These are phyloP conservation scores for Russula sp. DNA, from an alignment of 768 basidiomycete species.

Conservation along the genomic window DNA sequence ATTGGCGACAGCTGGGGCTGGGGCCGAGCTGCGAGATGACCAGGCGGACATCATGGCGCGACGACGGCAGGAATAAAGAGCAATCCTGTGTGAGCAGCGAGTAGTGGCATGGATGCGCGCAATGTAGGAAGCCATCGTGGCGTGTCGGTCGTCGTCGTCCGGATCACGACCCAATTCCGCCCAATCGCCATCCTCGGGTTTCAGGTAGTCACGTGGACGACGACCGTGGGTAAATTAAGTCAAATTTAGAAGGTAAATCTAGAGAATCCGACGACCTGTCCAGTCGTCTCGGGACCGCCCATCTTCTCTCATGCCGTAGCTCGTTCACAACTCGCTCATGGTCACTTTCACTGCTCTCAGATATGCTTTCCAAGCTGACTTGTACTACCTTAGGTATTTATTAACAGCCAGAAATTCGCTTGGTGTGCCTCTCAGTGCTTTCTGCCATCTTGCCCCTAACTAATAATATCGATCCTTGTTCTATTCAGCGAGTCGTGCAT, in stretches of 20 bases:
- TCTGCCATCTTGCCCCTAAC: neutral
- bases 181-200: neutral
- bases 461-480: neutral
- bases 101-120: slow-evolving; percentile 13
- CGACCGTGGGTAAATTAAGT: neutral
- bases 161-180: neutral
- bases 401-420: slow-evolving; percentile 25
- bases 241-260: neutral
- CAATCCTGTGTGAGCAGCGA: slow-evolving; percentile 7
- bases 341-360: neutral
- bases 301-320: neutral
- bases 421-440: slow-evolving; percentile 11
- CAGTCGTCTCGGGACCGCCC: neutral
- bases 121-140: slow-evolving; percentile 9
- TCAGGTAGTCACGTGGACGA: neutral
- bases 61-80: slow-evolving; percentile 31
- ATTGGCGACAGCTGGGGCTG: slow-evolving; percentile 25
- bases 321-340: neutral
- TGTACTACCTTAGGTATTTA: slow-evolving; percentile 14
- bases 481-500: slow-evolving; percentile 23
- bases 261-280: neutral
- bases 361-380: neutral
- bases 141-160: neutral
- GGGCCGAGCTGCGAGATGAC: slow-evolving; percentile 34
- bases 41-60: slow-evolving; percentile 66